phyloP scores from a whole-genome alignment of 768 basidiomycete genomes.

The Russula abietina region DNA sequence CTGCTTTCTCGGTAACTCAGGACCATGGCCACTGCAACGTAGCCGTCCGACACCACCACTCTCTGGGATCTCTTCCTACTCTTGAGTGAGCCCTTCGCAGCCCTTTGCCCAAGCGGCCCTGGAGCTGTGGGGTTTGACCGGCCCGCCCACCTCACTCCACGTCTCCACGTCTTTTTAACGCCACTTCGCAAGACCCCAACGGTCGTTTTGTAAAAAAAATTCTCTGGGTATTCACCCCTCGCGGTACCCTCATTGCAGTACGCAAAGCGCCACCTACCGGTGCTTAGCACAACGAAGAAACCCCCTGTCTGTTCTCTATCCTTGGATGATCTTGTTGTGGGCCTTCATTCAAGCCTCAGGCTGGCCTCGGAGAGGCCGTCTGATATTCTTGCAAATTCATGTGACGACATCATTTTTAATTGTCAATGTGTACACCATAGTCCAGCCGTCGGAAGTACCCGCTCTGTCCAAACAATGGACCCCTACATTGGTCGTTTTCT shows the following conservation, averaged over 20 bases:
- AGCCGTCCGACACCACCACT: not conserved
- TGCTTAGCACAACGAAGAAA: not conserved
- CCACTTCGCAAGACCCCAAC: not conserved
- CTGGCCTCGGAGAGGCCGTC: not conserved
- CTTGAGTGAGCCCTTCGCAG: not conserved
- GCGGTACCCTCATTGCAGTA: not conserved
- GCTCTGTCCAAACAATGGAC: not conserved
- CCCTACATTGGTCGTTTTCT: not conserved
- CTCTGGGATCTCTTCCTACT: not conserved
- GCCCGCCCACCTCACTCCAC: not conserved
- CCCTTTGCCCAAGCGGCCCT: not conserved
- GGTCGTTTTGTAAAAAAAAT: not conserved
- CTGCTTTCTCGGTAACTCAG: too few species aligned
- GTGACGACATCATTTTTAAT: not conserved
- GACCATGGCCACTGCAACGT: not conserved
- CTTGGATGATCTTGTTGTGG: not conserved
- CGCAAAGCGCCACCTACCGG: not conserved
- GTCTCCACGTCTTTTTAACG: not conserved
- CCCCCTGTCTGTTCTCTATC: not conserved
- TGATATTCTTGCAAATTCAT: not conserved
- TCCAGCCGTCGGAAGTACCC: not conserved
- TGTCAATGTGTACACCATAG: not conserved
- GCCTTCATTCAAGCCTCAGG: not conserved
- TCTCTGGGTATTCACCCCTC: not conserved
- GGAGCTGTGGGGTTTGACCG: not conserved